Conservation (phyloP, 768 basidiomycete genomes). For the Mycena venus region DNA sequence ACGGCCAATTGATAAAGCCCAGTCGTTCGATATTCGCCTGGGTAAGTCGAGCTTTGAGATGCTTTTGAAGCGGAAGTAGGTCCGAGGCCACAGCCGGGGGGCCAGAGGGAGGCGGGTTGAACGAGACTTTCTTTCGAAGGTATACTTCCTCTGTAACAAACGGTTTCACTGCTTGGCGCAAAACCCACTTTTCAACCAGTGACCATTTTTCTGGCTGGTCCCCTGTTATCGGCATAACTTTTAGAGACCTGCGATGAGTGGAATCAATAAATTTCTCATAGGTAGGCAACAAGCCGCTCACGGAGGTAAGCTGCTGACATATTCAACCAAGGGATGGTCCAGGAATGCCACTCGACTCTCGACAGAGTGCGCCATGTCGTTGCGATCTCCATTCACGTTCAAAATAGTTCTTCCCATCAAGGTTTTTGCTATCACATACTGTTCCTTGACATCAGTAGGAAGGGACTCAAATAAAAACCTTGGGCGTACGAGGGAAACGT, state of each 20-base stretch:
- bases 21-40: constrained; percentile 19
- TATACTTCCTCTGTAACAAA: constrained; percentile 36
- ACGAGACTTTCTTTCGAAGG: constrained; percentile 20
- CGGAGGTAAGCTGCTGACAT: constrained; percentile 27
- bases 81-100: neutral
- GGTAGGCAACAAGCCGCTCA: neutral
- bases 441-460: neutral
- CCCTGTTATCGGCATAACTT: constrained; percentile 9
- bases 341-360: constrained; percentile 31
- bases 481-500: constrained; percentile 23
- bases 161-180: constrained; percentile 31
- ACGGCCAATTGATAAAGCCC: constrained; percentile 24
- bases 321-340: constrained; percentile 32
- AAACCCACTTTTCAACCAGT: constrained; percentile 34
- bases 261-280: neutral
- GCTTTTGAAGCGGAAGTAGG: constrained; percentile 22
- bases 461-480: too few species aligned
- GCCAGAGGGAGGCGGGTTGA: constrained; percentile 22
- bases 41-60: constrained; percentile 25
- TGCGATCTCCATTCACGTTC: constrained; percentile 20
- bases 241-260: constrained; percentile 4
- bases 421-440: constrained; percentile 19
- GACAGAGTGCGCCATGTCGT: constrained; percentile 26
- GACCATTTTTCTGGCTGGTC: constrained; percentile 15
- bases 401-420: constrained; percentile 11